Evolutionary conservation across 78 protist genomes (phyloP), one percentile per base, ranked within the genome.

Genomic region (Capsaspora owczarzaki): DNA sequence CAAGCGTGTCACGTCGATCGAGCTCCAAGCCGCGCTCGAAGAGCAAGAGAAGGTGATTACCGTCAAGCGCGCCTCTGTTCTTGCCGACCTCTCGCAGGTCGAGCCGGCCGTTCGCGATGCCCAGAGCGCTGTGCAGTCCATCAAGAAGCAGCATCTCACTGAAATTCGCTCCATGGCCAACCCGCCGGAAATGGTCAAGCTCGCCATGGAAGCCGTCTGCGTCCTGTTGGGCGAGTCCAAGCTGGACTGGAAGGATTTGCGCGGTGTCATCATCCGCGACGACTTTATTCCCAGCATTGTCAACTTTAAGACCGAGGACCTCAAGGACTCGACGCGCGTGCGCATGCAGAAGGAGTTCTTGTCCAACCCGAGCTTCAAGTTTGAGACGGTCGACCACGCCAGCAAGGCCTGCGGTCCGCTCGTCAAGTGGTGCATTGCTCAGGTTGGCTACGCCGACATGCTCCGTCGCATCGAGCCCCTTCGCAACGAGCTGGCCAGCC

Each of bases 371-470:
- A 72, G 71, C 12, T 87, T 92, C 38, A 25, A 10, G n/a, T 88
- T 90, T 0, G 85, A 69, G n/a, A 56, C 1, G 47, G 87, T 93
- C 16, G 91, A 76, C 43, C 44, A 69, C 69, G 86, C 63, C n/a
- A 83, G 89, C 19, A 41, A 0, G 10, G 97, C 97, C 16, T 89
- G 90, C 68, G 74, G 31, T 41, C 82, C 90, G 20, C 61, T 94
- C 47, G 90, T 94, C 87, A 76, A 68, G 92, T 94, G 97, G 97
- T 88, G 41, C 38, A 69, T 75, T 23, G 95, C 95, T 6, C 87
- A 91, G 78, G 87, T 76, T 29, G 29, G 25, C 27, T 89, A 82
- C 83, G 61, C 79, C 72, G 37, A 74, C 20, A 91, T 89, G 31
- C n/a, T 69, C 51, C 84, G 85, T 82, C 60, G 10, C 25, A 84